Conservation (phyloP, 768 basidiomycete genomes). For the Leucosporidium scottii region DNA sequence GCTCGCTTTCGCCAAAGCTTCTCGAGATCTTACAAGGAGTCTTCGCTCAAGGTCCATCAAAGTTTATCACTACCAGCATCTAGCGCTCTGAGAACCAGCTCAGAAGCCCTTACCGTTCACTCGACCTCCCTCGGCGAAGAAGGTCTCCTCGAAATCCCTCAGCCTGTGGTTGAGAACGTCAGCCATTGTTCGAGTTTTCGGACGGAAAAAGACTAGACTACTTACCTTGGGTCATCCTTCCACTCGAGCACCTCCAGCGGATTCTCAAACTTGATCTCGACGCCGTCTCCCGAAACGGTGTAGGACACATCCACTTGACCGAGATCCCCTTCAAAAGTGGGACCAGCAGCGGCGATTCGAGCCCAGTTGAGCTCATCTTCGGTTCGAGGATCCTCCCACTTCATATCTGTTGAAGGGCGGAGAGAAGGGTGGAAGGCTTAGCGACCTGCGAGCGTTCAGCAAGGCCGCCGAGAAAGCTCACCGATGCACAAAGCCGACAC, state of each 20-base stretch:
- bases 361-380: not conserved
- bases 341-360: slow-evolving; percentile 6
- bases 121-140: not conserved
- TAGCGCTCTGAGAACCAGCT: not conserved
- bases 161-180: no score
- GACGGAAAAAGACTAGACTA: no score
- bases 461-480: no score
- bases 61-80: no score
- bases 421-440: not conserved
- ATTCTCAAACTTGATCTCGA: slow-evolving; percentile 22
- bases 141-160: slow-evolving; percentile 17
- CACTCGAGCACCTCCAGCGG: slow-evolving; percentile 16
- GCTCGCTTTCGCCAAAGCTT: no score
- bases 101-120: not conserved
- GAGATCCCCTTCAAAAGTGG: not conserved
- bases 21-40: no score
- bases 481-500: slow-evolving; percentile 21
- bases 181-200: no score
- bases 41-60: no score
- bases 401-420: not conserved
- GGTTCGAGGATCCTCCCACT: not conserved
- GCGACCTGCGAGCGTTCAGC: no score
- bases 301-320: not conserved
- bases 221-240: slow-evolving; percentile 15
- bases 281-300: not conserved